Conservation (phyloP, 495 filamentous ascomycete genomes). For the Neurospora sp. region DNA sequence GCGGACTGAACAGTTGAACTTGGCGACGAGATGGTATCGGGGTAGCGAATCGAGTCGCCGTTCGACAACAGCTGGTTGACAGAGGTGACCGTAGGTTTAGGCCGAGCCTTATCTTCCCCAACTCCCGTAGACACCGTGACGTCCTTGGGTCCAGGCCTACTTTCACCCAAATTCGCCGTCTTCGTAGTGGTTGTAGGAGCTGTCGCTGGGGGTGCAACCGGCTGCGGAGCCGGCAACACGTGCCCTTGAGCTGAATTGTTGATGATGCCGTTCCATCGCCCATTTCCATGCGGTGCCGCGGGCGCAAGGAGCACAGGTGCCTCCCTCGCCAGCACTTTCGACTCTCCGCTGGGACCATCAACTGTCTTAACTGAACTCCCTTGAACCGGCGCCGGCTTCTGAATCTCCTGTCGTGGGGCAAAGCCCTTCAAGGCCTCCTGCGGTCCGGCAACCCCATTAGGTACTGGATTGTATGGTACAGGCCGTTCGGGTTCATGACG, state of each 20-base stretch:
- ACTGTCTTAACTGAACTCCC: background rate
- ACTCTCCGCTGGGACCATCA: background rate
- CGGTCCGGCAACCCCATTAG: background rate
- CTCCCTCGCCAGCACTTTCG: background rate
- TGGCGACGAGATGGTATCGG: constrained; percentile 34
- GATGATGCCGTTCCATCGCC: background rate
- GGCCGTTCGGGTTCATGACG: background rate
- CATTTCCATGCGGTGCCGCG: background rate
- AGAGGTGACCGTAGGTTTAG: constrained; percentile 1
- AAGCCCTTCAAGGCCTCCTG: background rate
- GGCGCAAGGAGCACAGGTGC: background rate
- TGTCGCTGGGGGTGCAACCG: background rate
- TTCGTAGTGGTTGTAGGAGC: background rate
- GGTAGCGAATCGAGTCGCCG: constrained; percentile 11
- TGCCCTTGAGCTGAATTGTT: background rate
- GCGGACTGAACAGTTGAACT: constrained; percentile 34
- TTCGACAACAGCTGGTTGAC: constrained; percentile 4
- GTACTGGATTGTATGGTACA: background rate
- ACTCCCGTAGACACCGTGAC: background rate
- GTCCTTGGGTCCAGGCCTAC: background rate
- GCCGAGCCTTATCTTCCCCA: background rate
- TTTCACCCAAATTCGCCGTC: background rate
- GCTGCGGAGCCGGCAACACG: background rate
- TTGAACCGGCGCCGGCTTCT: background rate
- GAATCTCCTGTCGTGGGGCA: background rate